Conservation (phyloP, 306 rosid genomes). For the Cicer chorassanicum region DNA sequence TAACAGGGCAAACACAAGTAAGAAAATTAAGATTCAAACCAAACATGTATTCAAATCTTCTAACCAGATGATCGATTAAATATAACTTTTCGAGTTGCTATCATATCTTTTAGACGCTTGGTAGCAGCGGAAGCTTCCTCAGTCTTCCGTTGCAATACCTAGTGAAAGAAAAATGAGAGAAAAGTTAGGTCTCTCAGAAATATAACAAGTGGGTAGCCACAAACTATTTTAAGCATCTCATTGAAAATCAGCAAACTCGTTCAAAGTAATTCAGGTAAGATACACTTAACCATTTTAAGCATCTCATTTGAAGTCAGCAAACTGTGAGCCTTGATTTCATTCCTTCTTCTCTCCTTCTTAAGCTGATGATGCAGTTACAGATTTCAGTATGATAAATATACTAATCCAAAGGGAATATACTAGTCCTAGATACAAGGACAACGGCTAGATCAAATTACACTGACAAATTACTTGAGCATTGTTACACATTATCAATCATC, state of each 20-base stretch:
- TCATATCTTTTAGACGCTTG: conserved; percentile 66
- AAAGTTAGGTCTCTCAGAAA: conserved; percentile 24
- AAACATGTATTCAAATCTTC: conserved; percentile 31
- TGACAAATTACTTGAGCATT: neutral
- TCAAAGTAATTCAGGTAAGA: conserved; percentile 58
- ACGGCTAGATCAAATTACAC: conserved; percentile 5
- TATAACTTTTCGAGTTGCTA: conserved; percentile 69
- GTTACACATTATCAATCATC: neutral
- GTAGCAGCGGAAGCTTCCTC: conserved; percentile 77
- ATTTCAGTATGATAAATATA: conserved; percentile 31
- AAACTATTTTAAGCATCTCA: conserved; percentile 66
- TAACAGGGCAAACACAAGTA: neutral
- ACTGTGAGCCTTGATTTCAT: conserved; percentile 61
- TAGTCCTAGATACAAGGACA: conserved; percentile 26
- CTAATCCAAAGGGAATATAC: neutral
- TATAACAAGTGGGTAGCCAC: conserved; percentile 8
- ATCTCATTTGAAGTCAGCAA: conserved; percentile 70
- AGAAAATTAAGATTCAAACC: conserved; percentile 25
- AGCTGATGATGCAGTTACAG: conserved; percentile 61
- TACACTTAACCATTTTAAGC: conserved; percentile 56
- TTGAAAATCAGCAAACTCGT: conserved; percentile 72
- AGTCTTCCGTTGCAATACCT: conserved; percentile 94
- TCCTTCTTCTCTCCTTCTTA: conserved; percentile 73
- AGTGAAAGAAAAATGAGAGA: conserved; percentile 37
- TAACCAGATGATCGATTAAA: conserved; percentile 61